Evolutionary conservation across 2,329 filamentous ascomycete species (phyloP).

Genomic region (Fusarium sp.): DNA sequence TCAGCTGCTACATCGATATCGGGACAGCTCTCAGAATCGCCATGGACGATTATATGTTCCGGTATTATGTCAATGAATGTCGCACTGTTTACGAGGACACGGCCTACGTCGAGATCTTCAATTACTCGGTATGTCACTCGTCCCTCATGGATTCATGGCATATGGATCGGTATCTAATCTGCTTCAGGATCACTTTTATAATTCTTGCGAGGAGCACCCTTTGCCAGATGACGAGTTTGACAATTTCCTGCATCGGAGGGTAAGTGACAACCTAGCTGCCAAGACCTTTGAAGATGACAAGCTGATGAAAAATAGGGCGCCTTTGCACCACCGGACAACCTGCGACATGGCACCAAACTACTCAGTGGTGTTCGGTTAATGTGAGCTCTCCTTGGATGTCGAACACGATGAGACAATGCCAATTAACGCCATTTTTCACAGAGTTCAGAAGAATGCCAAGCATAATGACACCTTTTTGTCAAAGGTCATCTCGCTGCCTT

Average conservation of each 20-base stretch:
- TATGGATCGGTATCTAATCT: neutral
- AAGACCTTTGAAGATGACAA: neutral
- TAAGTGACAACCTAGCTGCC: conserved; percentile 45
- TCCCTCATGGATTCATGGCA: neutral
- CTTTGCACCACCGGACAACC: conserved; percentile 56
- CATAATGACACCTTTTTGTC: conserved; percentile 66
- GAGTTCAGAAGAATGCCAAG: conserved; percentile 63
- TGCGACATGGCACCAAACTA: conserved; percentile 54
- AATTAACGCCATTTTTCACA: conserved; percentile 41
- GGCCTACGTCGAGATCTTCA: conserved; percentile 65
- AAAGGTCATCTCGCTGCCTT: conserved; percentile 61
- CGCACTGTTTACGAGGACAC: conserved; percentile 60
- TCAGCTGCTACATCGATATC: neutral
- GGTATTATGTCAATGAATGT: conserved; percentile 57
- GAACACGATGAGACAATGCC: neutral
- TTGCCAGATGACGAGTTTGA: conserved; percentile 64
- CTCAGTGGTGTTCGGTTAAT: conserved; percentile 62
- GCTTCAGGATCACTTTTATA: conserved; percentile 57
- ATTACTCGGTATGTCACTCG: conserved; percentile 60
- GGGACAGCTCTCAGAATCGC: neutral
- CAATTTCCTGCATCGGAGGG: conserved; percentile 61
- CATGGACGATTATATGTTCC: conserved; percentile 69
- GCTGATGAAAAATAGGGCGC: conserved; percentile 54
- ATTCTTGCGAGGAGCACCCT: conserved; percentile 60
- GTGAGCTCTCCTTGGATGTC: conserved; percentile 51